Percentiles rank a stretch among this genome's conserved stretches.
Evolutionary conservation across 2,329 filamentous ascomycete genomes (phyloP).

Genomic region (Fusarium udum): DNA sequence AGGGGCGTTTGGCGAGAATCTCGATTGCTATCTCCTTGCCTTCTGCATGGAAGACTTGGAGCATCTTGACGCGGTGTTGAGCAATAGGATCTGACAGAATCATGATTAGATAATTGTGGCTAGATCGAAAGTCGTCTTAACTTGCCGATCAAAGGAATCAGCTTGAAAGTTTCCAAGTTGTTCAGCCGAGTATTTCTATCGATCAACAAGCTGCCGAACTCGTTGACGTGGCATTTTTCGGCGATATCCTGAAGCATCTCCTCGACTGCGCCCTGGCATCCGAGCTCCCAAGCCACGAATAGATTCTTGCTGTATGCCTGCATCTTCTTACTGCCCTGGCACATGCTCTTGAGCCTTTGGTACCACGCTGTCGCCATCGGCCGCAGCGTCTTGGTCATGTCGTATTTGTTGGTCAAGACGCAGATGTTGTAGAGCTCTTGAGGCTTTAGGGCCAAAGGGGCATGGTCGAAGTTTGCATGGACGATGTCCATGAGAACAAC

Average conservation of each 20-base stretch:
- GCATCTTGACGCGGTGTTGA: not conserved
- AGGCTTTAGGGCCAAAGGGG: not conserved
- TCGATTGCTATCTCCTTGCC: not conserved
- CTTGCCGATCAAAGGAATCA: not conserved
- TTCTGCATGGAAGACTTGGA: not conserved
- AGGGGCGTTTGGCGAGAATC: not conserved
- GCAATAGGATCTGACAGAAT: not conserved
- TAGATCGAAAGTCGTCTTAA: not conserved
- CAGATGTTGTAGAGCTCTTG: not conserved
- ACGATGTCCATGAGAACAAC: not conserved
- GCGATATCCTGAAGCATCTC: not conserved
- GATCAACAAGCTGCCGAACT: not conserved
- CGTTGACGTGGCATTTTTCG: not conserved
- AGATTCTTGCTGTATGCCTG: not conserved
- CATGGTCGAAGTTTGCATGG: not conserved
- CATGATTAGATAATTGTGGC: not conserved
- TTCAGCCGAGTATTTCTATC: not conserved
- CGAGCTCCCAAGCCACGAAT: conserved; percentile 6
- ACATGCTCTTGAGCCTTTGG: not conserved
- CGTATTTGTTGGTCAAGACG: conserved; percentile 3
- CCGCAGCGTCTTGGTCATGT: not conserved
- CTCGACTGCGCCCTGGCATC: not conserved
- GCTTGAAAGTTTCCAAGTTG: not conserved
- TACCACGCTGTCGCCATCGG: not conserved
- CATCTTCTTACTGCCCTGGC: not conserved